These are phyloP conservation scores for Lipomyces mesembrius DNA, from an alignment of 805 yeast genomes.

Conservation along the genomic window DNA sequence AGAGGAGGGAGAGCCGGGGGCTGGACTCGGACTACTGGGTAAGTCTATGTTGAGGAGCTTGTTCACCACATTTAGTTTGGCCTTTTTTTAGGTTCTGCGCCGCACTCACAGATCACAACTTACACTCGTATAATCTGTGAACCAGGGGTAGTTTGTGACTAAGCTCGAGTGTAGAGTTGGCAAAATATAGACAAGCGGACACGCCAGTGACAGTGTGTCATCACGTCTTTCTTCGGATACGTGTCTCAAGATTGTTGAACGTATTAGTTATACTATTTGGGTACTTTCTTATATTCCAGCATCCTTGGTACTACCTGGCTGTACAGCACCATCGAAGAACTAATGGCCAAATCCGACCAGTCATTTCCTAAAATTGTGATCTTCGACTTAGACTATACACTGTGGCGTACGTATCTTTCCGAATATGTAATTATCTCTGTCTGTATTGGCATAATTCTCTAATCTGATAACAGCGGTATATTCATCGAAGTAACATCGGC, in stretches of 20 bases:
- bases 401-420: conserved; percentile 62
- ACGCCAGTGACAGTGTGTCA: too few species aligned
- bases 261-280: background rate
- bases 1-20: background rate
- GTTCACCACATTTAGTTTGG: background rate
- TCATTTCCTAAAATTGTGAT: conserved; percentile 60
- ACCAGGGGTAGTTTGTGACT: background rate
- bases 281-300: too few species aligned
- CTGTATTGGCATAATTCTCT: background rate
- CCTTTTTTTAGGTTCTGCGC: background rate
- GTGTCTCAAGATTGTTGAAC: background rate
- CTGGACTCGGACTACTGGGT: background rate
- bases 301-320: background rate
- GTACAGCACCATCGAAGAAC: background rate
- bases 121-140: background rate
- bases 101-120: background rate
- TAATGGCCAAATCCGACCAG: background rate
- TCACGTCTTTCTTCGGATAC: too few species aligned
- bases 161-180: too few species aligned
- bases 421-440: background rate
- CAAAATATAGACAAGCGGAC: too few species aligned
- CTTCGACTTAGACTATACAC: conserved; percentile 74
- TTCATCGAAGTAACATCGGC: background rate
- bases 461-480: conserved; percentile 23
- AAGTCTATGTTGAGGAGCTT: background rate